Conservation (phyloP, 2,329 filamentous ascomycete species). For the Penicillium thymicola region DNA sequence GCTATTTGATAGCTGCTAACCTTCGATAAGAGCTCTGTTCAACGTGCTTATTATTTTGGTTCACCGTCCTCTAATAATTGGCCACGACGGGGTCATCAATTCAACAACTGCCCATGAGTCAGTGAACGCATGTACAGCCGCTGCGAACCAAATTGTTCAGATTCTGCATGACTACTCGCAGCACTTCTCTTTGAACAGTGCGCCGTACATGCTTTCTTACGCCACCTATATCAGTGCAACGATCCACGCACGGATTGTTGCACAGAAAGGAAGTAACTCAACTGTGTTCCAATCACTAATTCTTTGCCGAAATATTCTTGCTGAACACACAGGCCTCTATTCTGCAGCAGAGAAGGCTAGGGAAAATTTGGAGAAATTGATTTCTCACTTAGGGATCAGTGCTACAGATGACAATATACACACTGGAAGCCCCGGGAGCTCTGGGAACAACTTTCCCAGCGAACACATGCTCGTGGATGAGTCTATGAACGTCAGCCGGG, state of each 20-base stretch:
- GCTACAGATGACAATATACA: not conserved
- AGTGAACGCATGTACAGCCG: slow-evolving; percentile 32
- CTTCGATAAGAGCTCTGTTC: slow-evolving; percentile 31
- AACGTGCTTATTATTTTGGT: slow-evolving; percentile 45
- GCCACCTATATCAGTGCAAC: slow-evolving; percentile 56
- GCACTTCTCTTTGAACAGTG: slow-evolving; percentile 42
- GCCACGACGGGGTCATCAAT: slow-evolving; percentile 12
- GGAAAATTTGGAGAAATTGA: slow-evolving; percentile 21
- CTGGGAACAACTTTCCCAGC: not conserved
- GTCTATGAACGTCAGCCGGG: not conserved
- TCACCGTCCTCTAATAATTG: slow-evolving; percentile 41
- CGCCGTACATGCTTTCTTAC: slow-evolving; percentile 51
- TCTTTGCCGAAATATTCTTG: slow-evolving; percentile 20
- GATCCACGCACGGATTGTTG: slow-evolving; percentile 51
- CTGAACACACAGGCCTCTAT: slow-evolving; percentile 20
- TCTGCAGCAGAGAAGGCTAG: slow-evolving; percentile 24
- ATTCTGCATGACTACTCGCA: slow-evolving; percentile 37
- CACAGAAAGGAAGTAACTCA: slow-evolving; percentile 22
- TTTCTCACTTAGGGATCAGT: slow-evolving; percentile 18
- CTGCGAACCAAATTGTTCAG: slow-evolving; percentile 38
- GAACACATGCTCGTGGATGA: slow-evolving; percentile 2
- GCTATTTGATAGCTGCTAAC: slow-evolving; percentile 2
- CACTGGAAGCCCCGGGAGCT: not conserved
- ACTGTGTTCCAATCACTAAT: slow-evolving; percentile 27
- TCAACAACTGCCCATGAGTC: slow-evolving; percentile 24